Conservation (phyloP, 148 eudicot species). For the Heliosperma pusillum region DNA sequence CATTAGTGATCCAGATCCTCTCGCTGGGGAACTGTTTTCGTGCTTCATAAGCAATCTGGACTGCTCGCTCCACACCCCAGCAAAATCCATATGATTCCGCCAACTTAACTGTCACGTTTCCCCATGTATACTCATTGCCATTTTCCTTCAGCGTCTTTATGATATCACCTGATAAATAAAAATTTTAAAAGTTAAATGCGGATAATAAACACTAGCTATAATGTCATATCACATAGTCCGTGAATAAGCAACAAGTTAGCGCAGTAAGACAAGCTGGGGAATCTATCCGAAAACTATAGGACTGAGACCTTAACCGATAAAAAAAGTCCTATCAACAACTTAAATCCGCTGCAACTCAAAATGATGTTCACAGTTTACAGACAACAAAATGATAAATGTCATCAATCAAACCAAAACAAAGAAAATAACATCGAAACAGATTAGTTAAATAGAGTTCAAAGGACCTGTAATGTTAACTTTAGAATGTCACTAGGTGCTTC, state of each 20-base stretch:
- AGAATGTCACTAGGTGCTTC: too few relatives aligned
- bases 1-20: conserved; percentile 91
- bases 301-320: background rate
- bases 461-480: too few relatives aligned
- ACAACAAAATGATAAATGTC: too few relatives aligned
- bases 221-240: background rate
- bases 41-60: conserved; percentile 97
- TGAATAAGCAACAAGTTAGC: background rate
- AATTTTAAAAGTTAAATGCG: background rate
- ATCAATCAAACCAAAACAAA: too few relatives aligned
- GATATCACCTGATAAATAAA: conserved; percentile 69
- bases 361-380: background rate
- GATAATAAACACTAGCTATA: background rate
- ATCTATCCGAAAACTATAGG: background rate
- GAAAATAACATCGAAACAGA: too few relatives aligned
- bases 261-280: background rate
- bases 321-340: background rate
- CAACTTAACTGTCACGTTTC: conserved; percentile 85
- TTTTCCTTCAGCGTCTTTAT: conserved; percentile 88
- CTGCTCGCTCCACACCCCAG: conserved; percentile 98
- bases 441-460: too few relatives aligned
- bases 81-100: conserved; percentile 95
- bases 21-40: conserved; percentile 79
- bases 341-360: background rate
- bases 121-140: conserved; percentile 85